Conservation (phyloP, 2,329 filamentous ascomycete genomes). For the Thelonectria blattea region DNA sequence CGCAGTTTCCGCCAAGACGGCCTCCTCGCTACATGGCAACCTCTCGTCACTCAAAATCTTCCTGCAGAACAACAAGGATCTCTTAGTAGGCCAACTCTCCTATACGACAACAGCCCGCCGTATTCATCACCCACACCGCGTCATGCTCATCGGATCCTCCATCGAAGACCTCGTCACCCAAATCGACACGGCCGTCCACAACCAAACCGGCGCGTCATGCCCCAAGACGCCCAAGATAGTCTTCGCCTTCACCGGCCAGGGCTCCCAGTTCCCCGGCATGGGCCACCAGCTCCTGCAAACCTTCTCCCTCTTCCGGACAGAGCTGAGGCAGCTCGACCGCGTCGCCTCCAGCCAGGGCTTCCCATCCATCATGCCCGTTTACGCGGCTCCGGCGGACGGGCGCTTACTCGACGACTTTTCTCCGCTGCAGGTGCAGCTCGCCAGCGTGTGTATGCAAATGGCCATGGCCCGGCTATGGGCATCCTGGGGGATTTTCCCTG, state of each 20-base stretch:
- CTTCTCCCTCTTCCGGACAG: slow-evolving; percentile 39
- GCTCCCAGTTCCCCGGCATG: slow-evolving; percentile 40
- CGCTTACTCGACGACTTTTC: slow-evolving; percentile 22
- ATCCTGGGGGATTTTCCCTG: slow-evolving; percentile 47
- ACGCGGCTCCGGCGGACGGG: slow-evolving; percentile 43
- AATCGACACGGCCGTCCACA: neutral
- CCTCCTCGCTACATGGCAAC: slow-evolving; percentile 33
- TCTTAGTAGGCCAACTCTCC: slow-evolving; percentile 55
- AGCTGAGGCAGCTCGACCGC: slow-evolving; percentile 43
- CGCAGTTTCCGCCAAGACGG: slow-evolving; percentile 16
- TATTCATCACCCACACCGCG: slow-evolving; percentile 51
- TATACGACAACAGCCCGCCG: slow-evolving; percentile 45
- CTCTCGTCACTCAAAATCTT: slow-evolving; percentile 45
- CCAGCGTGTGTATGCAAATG: slow-evolving; percentile 47
- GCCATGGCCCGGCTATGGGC: slow-evolving; percentile 51
- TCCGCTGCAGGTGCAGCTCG: slow-evolving; percentile 45
- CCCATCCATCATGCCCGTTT: slow-evolving; percentile 47
- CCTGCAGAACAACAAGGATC: slow-evolving; percentile 46
- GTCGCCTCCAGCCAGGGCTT: slow-evolving; percentile 43
- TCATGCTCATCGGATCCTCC: slow-evolving; percentile 33
- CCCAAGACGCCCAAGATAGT: slow-evolving; percentile 22
- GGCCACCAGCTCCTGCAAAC: slow-evolving; percentile 40
- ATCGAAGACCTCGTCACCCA: slow-evolving; percentile 2
- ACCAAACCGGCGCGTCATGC: neutral
- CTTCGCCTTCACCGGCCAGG: slow-evolving; percentile 55